A percentile compares a stretch with the other conserved stretches of the same genome.
Evolutionary conservation across 306 rosid species (phyloP).

Genomic region (Lathyrus sativus): DNA sequence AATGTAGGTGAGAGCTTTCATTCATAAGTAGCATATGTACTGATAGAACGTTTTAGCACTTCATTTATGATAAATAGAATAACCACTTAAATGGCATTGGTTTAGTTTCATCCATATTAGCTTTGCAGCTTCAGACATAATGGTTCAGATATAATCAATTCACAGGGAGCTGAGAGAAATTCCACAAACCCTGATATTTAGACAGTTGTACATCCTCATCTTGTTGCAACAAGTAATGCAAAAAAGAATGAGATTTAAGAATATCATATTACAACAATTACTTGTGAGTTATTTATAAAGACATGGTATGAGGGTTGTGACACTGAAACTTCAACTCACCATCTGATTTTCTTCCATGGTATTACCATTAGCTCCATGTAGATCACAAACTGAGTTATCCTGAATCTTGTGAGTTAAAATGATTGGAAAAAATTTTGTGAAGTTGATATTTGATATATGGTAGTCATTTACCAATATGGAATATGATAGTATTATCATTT

Average conservation of each 20-base stretch:
- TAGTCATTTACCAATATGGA: no score
- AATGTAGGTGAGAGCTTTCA: conserved; percentile 27
- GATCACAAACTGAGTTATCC: conserved; percentile 45
- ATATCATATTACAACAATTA: conserved; percentile 29
- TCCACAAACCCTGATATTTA: conserved; percentile 69
- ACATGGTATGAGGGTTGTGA: conserved; percentile 24
- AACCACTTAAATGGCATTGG: no score
- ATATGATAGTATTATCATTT: no score
- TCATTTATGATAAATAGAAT: no score
- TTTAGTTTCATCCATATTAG: no score
- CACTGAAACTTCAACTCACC: no score
- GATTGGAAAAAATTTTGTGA: conserved; percentile 22
- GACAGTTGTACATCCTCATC: conserved; percentile 53
- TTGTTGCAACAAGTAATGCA: conserved; percentile 52
- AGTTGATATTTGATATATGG: neutral
- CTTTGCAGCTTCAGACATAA: no score
- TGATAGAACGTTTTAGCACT: conserved; percentile 18
- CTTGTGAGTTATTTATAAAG: conserved; percentile 18
- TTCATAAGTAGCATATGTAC: conserved; percentile 20
- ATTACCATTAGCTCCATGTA: conserved; percentile 45
- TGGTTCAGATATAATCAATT: no score
- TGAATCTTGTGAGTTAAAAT: conserved; percentile 55
- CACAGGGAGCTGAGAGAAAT: no score
- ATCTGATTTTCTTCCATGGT: conserved; percentile 53
- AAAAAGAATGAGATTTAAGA: conserved; percentile 32